Percentiles rank a stretch among this genome's conserved stretches.
These are phyloP conservation scores for Stromatinia cepivora DNA, from an alignment of 2,329 filamentous ascomycete genomes.

Conservation along the genomic window DNA sequence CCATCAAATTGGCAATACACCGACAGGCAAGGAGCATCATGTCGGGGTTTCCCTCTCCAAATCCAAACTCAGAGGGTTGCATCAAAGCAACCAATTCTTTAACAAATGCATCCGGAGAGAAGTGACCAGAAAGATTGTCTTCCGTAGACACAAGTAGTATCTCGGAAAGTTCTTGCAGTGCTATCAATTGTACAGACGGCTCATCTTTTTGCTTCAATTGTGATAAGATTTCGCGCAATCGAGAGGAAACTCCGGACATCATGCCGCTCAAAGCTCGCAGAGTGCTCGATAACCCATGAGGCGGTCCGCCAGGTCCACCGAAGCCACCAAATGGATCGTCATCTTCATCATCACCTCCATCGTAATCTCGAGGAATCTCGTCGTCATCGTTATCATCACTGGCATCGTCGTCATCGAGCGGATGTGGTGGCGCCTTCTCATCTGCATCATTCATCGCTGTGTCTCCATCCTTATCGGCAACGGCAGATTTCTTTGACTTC, in stretches of 20 bases:
- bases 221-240: slow-evolving; percentile 74
- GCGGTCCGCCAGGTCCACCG: slow-evolving; percentile 62
- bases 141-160: slow-evolving; percentile 93
- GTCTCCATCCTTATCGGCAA: slow-evolving; percentile 66
- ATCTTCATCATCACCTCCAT: slow-evolving; percentile 56
- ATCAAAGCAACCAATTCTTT: slow-evolving; percentile 91
- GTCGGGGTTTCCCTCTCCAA: slow-evolving; percentile 88
- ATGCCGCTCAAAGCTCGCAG: slow-evolving; percentile 86
- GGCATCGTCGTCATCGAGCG: slow-evolving; percentile 48
- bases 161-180: slow-evolving; percentile 89
- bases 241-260: slow-evolving; percentile 80
- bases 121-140: slow-evolving; percentile 92
- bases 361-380: slow-evolving; percentile 54
- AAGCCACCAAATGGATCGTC: slow-evolving; percentile 66
- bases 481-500: slow-evolving; percentile 53
- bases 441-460: slow-evolving; percentile 57
- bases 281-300: slow-evolving; percentile 72
- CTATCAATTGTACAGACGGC: slow-evolving; percentile 83
- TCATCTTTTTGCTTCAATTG: slow-evolving; percentile 83
- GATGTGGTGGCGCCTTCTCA: slow-evolving; percentile 32
- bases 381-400: slow-evolving; percentile 62
- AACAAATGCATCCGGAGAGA: slow-evolving; percentile 90
- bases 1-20: slow-evolving; percentile 96
- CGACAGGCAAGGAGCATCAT: slow-evolving; percentile 97
- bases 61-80: slow-evolving; percentile 77